These are phyloP conservation scores for Arxiozyma slooffiae DNA, from an alignment of 1,139 yeast species.

Conservation along the genomic window DNA sequence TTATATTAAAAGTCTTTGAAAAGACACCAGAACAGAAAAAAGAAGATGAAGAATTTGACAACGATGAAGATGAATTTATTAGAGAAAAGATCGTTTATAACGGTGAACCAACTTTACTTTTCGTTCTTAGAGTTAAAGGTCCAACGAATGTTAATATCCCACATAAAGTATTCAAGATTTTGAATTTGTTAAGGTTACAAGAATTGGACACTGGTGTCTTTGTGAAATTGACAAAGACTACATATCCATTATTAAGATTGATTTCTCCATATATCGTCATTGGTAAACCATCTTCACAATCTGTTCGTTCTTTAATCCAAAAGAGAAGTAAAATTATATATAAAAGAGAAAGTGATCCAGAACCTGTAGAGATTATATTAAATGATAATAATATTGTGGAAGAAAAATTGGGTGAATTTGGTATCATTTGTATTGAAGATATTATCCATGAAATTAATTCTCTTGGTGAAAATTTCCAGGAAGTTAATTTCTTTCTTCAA, in stretches of 20 bases:
- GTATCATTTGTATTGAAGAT: conserved; percentile 72
- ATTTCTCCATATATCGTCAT: conserved; percentile 63
- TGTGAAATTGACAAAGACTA: conserved; percentile 47
- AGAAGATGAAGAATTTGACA: conserved; percentile 7
- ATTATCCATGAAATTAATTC: conserved; percentile 58
- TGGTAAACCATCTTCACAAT: conserved; percentile 61
- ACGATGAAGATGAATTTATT: conserved; percentile 28
- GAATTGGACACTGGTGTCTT: conserved; percentile 61
- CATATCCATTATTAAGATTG: conserved; percentile 52
- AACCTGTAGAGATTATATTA: conserved; percentile 38
- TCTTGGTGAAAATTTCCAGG: conserved; percentile 54
- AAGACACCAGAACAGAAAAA: conserved; percentile 11
- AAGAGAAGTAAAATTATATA: conserved; percentile 57
- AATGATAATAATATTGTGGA: conserved; percentile 69
- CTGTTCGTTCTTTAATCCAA: conserved; percentile 63
- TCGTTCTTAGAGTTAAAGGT: conserved; percentile 53
- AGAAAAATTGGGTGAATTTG: conserved; percentile 58
- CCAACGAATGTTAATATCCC: conserved; percentile 62
- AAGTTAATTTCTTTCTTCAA: conserved; percentile 49
- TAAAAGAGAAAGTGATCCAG: conserved; percentile 30
- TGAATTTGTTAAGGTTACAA: conserved; percentile 48
- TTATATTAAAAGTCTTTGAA: conserved; percentile 25
- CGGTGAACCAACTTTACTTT: conserved; percentile 44
- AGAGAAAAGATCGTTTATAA: conserved; percentile 30
- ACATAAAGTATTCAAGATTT: conserved; percentile 49